Percentiles rank a stretch among this genome's conserved stretches.
Conservation (phyloP, 2,329 filamentous ascomycete genomes). For the Sporothrix luriei region DNA sequence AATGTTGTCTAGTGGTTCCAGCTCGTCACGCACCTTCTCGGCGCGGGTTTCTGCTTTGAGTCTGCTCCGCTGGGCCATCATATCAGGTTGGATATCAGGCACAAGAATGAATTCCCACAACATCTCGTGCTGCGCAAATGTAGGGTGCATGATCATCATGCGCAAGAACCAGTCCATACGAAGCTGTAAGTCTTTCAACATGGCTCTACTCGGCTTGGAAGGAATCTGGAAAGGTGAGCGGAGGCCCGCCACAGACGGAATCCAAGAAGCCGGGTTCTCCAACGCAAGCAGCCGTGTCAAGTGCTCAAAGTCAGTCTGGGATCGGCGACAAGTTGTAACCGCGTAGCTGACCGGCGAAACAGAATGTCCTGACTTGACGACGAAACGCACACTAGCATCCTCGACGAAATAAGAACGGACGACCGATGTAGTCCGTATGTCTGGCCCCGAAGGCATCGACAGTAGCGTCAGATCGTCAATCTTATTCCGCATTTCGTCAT, state of each 20-base stretch:
- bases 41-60: slow-evolving; percentile 81
- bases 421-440: slow-evolving; percentile 85
- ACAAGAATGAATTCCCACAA: slow-evolving; percentile 99
- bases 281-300: slow-evolving; percentile 78
- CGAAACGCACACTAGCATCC: slow-evolving; percentile 87
- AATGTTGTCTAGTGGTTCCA: slow-evolving; percentile 78
- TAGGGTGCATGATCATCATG: slow-evolving; percentile 82
- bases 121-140: slow-evolving; percentile 94
- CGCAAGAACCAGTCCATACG: slow-evolving; percentile 86
- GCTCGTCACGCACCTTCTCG: slow-evolving; percentile 87
- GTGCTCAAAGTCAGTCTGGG: slow-evolving; percentile 87
- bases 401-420: slow-evolving; percentile 97
- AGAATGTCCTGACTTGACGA: slow-evolving; percentile 90
- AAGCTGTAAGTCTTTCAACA: slow-evolving; percentile 84
- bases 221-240: slow-evolving; percentile 91
- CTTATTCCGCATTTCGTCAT: slow-evolving; percentile 93
- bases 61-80: slow-evolving; percentile 85
- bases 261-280: slow-evolving; percentile 94
- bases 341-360: slow-evolving; percentile 82
- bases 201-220: slow-evolving; percentile 82
- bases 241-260: slow-evolving; percentile 75
- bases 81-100: slow-evolving; percentile 84
- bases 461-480: slow-evolving; percentile 93
- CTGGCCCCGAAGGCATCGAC: slow-evolving; percentile 68
- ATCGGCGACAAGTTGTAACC: slow-evolving; percentile 90